Base-by-base conservation (phyloP, 2,329 filamentous ascomycete species). In the Microdochium trichocladiopsis region DNA sequence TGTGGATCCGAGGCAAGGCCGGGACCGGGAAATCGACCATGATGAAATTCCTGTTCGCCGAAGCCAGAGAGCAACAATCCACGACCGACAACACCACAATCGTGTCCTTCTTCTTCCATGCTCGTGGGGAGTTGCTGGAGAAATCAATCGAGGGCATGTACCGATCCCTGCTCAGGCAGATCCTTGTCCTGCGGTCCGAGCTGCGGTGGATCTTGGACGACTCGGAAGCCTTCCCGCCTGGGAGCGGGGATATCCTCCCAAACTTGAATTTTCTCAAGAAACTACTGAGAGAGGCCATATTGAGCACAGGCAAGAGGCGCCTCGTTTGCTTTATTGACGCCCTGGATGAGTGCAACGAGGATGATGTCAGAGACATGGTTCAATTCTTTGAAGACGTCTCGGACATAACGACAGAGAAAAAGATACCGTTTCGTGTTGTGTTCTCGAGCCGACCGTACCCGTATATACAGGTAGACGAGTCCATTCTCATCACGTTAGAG, bases 91-190 rank as follows among this genome's bases (percentile, higher is more conserved):
- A 36, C 47, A 56, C 72, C 0, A 52, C 75, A 1, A 71, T n/a
- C n/a, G n/a, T n/a, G n/a, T n/a, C 69, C 0, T 78, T 76, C 61
- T 79, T 78, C 60, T 79, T 78, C 65, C 72, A 78, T 51, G 74
- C 74, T 0, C 61, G 72, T 51, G 75, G 74, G n/a, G 61, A 64
- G 0, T 28, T 61, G 3, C 58, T 76, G 9, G 75, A 82, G 47
- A 77, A 66, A 51, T 71, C 76, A 0, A 65, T 68, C 0, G 24
- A 63, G 0, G 79, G 80, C 0, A 69, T 83, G 61, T 80, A 79
- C 55, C 68, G 77, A 2, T 76, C 76, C 0, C 51, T 83, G 0
- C 51, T 82, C 0, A 55, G 64, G 1, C 76, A 82, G 36, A 59
- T 82, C 0, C 60, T 82, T 1, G 52, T 62, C 1, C 61, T 67